phyloP scores from a whole-genome alignment of 345 rosid species.

The Limnanthes douglasii region DNA sequence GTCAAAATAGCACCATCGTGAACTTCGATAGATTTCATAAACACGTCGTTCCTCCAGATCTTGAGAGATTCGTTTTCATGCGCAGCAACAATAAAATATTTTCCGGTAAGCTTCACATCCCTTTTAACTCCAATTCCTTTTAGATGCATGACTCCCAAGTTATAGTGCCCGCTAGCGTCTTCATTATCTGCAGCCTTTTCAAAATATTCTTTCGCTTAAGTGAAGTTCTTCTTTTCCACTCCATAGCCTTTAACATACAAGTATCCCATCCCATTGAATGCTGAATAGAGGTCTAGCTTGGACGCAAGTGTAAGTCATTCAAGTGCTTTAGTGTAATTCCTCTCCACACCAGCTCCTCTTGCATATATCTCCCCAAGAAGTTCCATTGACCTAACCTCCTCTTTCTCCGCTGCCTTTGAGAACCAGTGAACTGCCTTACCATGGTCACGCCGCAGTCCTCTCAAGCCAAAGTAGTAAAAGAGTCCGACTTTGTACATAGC shows the following conservation, averaged over 20 bases:
- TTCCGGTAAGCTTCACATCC: conserved; percentile 70
- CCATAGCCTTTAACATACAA: conserved; percentile 77
- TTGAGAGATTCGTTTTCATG: too few species aligned
- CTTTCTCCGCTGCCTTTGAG: conserved; percentile 56
- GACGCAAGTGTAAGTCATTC: conserved; percentile 71
- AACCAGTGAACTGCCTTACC: conserved; percentile 67
- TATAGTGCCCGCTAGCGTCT: conserved; percentile 82
- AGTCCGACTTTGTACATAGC: conserved; percentile 71
- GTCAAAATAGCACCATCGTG: conserved; percentile 59
- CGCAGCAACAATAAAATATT: conserved; percentile 65
- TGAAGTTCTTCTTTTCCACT: conserved; percentile 68
- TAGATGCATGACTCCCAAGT: conserved; percentile 85
- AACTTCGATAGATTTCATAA: conserved; percentile 31
- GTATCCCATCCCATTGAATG: conserved; percentile 77
- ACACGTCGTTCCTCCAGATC: conserved; percentile 68
- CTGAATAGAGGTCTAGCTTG: conserved; percentile 46
- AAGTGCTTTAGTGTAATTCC: conserved; percentile 65
- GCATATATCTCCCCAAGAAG: conserved; percentile 84
- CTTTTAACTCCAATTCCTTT: conserved; percentile 85
- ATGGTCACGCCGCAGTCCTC: conserved; percentile 72
- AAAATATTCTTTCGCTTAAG: conserved; percentile 81
- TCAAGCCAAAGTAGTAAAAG: conserved; percentile 71
- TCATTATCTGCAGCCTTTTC: conserved; percentile 78
- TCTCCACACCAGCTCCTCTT: conserved; percentile 82
- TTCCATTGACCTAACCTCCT: conserved; percentile 74